phyloP scores from a whole-genome alignment of 2,329 filamentous ascomycete genomes.

The Venturia pyrina region DNA sequence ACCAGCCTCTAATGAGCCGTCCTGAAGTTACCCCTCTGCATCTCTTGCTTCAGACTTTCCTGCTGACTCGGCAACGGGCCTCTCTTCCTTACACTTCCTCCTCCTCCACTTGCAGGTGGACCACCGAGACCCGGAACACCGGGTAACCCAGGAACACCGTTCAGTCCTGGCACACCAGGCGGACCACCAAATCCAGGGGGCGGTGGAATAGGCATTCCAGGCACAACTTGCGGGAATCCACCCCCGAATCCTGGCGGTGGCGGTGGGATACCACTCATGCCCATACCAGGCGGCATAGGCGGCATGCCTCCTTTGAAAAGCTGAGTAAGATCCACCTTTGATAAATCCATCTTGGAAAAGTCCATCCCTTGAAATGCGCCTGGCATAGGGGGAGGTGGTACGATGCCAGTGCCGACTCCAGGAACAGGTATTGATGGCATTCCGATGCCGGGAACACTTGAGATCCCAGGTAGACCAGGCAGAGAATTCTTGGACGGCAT shows the following conservation, averaged over 20 bases:
- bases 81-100: slow-evolving; percentile 40
- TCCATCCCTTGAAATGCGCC: slow-evolving; percentile 29
- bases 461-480: slow-evolving; percentile 49
- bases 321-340: slow-evolving; percentile 22
- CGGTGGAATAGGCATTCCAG: slow-evolving; percentile 16
- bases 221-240: neutral
- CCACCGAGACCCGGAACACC: slow-evolving; percentile 23
- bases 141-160: slow-evolving; percentile 17
- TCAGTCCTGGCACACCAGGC: slow-evolving; percentile 21
- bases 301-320: slow-evolving; percentile 18
- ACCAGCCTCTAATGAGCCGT: neutral
- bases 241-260: slow-evolving; percentile 10
- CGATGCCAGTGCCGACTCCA: neutral
- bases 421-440: neutral
- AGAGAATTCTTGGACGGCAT: slow-evolving; percentile 49
- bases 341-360: slow-evolving; percentile 16
- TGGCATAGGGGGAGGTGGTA: slow-evolving; percentile 29
- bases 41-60: slow-evolving; percentile 40
- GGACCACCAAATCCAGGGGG: slow-evolving; percentile 17
- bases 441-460: slow-evolving; percentile 15
- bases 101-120: slow-evolving; percentile 27
- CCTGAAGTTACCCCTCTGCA: slow-evolving; percentile 8
- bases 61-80: slow-evolving; percentile 74
- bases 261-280: neutral
- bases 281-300: slow-evolving; percentile 12